These are phyloP conservation scores for Claviceps pusilla DNA, from an alignment of 2,329 filamentous ascomycete species.

Conservation along the genomic window DNA sequence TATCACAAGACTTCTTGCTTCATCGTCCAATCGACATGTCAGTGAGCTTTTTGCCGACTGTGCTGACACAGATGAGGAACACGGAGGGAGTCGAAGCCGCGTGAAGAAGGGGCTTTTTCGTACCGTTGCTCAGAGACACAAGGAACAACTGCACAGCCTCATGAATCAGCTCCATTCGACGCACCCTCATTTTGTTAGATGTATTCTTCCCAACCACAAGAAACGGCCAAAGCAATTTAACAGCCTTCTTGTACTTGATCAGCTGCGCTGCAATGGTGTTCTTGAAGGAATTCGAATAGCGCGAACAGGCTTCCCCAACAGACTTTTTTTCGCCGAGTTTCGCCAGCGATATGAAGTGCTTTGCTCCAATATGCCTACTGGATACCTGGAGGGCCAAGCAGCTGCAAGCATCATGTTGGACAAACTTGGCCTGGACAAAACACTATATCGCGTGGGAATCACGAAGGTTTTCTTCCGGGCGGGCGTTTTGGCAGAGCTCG, in stretches of 20 bases:
- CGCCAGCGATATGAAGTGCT: constrained; percentile 91
- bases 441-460: constrained; percentile 81
- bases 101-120: constrained; percentile 97
- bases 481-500: constrained; percentile 86
- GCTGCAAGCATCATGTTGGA: constrained; percentile 78
- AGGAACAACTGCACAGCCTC: constrained; percentile 91
- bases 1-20: constrained; percentile 71
- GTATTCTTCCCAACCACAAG: constrained; percentile 95
- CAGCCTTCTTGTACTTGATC: constrained; percentile 83
- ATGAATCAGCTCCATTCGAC: constrained; percentile 92
- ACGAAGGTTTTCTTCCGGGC: constrained; percentile 98
- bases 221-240: constrained; percentile 89
- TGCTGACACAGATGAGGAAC: constrained; percentile 62
- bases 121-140: constrained; percentile 91
- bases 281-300: constrained; percentile 97
- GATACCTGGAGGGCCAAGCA: constrained; percentile 79
- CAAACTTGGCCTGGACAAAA: constrained; percentile 68
- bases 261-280: constrained; percentile 96
- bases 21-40: constrained; percentile 69
- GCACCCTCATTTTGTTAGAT: constrained; percentile 94
- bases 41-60: constrained; percentile 80
- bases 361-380: constrained; percentile 74
- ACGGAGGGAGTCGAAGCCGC: constrained; percentile 52
- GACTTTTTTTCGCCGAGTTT: constrained; percentile 84
- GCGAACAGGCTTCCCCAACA: constrained; percentile 89